Conservation (phyloP, 805 yeast species). For the Sugiyamaella smithiae region DNA sequence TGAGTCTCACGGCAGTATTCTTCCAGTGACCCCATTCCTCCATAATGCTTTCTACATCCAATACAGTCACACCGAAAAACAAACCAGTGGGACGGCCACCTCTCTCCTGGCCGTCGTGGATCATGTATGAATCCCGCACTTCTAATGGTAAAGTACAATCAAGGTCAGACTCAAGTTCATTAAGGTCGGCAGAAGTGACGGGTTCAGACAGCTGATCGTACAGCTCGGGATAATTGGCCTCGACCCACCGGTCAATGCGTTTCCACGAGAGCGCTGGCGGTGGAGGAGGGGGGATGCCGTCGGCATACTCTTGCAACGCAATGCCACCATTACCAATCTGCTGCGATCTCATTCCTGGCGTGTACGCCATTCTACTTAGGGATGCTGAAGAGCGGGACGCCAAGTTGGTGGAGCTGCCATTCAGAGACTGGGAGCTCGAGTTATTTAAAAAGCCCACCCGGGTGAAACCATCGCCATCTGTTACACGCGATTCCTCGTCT, state of each 20-base stretch:
- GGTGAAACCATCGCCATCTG: constrained; percentile 21
- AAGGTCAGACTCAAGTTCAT: constrained; percentile 80
- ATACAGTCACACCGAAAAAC: constrained; percentile 72
- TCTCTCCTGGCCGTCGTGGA: constrained; percentile 89
- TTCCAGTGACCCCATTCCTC: constrained; percentile 87
- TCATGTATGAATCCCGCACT: constrained; percentile 70
- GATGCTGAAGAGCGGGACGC: constrained; percentile 22
- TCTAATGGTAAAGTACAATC: constrained; percentile 72
- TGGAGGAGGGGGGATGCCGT: constrained; percentile 58
- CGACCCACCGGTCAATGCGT: constrained; percentile 82
- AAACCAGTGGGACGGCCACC: constrained; percentile 75
- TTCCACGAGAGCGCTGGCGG: constrained; percentile 82
- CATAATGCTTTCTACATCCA: constrained; percentile 77
- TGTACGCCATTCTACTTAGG: constrained; percentile 27
- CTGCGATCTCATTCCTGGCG: constrained; percentile 35
- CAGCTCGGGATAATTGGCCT: constrained; percentile 74
- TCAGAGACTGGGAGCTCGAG: constrained; percentile 19
- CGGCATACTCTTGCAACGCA: constrained; percentile 40
- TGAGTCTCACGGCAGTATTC: constrained; percentile 35
- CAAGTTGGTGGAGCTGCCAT: constrained; percentile 20
- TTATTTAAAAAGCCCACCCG: constrained; percentile 18
- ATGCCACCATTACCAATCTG: constrained; percentile 35
- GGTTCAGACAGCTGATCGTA: constrained; percentile 72
- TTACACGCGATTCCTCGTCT: constrained; percentile 7
- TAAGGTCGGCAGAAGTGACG: constrained; percentile 75